phyloP scores from a whole-genome alignment of 108 stramenopile genomes.

The Stephanodiscus triporus region DNA sequence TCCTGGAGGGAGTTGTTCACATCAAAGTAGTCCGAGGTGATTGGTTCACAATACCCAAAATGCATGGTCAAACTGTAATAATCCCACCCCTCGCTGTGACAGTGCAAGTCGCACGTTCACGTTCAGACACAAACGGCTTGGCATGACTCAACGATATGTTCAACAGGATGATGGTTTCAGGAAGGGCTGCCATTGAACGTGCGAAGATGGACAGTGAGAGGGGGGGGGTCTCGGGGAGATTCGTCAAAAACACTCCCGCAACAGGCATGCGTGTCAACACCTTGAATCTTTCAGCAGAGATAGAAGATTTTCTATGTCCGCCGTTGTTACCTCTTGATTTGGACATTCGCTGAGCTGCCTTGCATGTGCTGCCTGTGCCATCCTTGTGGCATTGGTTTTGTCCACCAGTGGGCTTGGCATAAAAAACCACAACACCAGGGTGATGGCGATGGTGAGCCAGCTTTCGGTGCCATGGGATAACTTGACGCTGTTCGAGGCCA shows the following conservation, averaged over 20 bases:
- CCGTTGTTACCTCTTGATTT: background rate
- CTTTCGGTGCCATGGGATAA: background rate
- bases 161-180: constrained; percentile 1
- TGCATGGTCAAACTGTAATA: constrained; percentile 1
- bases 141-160: background rate
- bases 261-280: background rate
- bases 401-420: constrained; percentile 1
- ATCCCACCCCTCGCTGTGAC: background rate
- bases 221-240: background rate
- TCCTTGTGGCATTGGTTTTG: background rate
- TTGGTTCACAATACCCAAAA: constrained; percentile 5
- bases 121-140: background rate
- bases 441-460: background rate
- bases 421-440: background rate
- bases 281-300: constrained; percentile 2
- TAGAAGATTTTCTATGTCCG: background rate
- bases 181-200: constrained; percentile 3
- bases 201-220: background rate
- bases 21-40: background rate
- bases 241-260: background rate
- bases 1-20: background rate
- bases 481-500: background rate
- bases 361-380: background rate
- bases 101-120: background rate
- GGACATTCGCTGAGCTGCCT: background rate